Conservation (phyloP, 208 protist species). For the Trypanosoma scelopori region DNA sequence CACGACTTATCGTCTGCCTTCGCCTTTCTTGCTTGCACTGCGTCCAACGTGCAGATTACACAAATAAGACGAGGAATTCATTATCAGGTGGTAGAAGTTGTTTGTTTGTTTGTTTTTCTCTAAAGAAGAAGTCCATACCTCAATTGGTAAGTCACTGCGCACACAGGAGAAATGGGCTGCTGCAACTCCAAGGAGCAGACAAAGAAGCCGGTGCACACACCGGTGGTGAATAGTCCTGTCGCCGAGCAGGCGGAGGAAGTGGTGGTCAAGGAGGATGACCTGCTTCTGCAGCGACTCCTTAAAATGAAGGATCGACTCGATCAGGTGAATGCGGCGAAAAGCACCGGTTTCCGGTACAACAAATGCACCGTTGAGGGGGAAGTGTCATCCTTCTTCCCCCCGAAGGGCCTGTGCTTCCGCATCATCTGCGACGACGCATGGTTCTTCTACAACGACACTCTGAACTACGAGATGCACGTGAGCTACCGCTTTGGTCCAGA, state of each 20-base stretch:
- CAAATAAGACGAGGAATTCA: no score
- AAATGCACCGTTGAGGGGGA: slow-evolving; percentile 7
- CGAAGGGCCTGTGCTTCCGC: slow-evolving; percentile 9
- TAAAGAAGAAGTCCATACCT: slow-evolving; percentile 23
- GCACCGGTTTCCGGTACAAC: slow-evolving; percentile 28
- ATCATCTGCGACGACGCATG: slow-evolving; percentile 29
- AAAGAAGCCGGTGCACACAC: slow-evolving; percentile 40
- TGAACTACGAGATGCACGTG: slow-evolving; percentile 66
- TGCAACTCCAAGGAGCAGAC: slow-evolving; percentile 47
- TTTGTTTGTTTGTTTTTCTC: slow-evolving; percentile 16
- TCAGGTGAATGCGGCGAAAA: slow-evolving; percentile 10
- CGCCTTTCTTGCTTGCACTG: no score
- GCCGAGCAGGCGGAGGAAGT: slow-evolving; percentile 1
- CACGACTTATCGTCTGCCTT: no score
- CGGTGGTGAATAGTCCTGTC: slow-evolving; percentile 20
- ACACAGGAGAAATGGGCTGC: slow-evolving; percentile 40
- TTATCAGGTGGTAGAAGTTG: no score
- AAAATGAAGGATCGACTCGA: slow-evolving; percentile 4
- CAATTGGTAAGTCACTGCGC: no score
- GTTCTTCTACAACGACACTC: slow-evolving; percentile 74
- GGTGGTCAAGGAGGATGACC: slow-evolving; percentile 3
- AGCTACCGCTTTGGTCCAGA: slow-evolving; percentile 9
- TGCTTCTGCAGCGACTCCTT: background rate
- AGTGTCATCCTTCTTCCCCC: slow-evolving; percentile 7
- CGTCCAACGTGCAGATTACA: no score